phyloP scores from a whole-genome alignment of 73 alveolate genomes.

The Blepharisma japonicum region DNA sequence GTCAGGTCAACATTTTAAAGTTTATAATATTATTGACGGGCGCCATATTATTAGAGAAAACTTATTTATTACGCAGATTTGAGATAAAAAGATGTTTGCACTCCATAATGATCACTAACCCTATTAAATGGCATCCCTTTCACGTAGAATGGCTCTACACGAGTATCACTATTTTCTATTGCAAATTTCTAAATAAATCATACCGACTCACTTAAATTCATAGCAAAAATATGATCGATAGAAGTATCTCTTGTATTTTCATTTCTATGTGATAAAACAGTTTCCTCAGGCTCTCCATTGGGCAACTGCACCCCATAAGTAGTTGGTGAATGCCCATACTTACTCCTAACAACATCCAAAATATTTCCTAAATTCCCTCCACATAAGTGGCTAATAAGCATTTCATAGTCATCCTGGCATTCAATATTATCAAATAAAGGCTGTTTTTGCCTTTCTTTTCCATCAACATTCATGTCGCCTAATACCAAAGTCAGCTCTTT shows the following conservation, averaged over 20 bases:
- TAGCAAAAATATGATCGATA: constrained; percentile 22
- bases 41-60: too few relatives aligned
- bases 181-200: not conserved
- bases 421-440: constrained; percentile 33
- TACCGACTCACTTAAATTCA: constrained; percentile 35
- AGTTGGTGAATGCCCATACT: not conserved
- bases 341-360: constrained; percentile 13
- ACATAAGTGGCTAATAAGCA: too few relatives aligned
- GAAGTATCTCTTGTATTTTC: constrained; percentile 34
- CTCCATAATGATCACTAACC: constrained; percentile 91
- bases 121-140: constrained; percentile 68
- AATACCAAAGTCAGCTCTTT: constrained; percentile 48
- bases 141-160: constrained; percentile 76
- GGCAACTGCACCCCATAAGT: constrained; percentile 46
- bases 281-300: constrained; percentile 61
- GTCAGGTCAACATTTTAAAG: too few relatives aligned
- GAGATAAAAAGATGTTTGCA: constrained; percentile 29
- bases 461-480: constrained; percentile 88
- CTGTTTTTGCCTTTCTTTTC: constrained; percentile 42
- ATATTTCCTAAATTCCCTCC: not conserved
- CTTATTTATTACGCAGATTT: not conserved
- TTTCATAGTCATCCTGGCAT: constrained; percentile 20
- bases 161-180: constrained; percentile 43
- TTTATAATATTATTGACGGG: too few relatives aligned
- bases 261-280: constrained; percentile 62